Conservation (phyloP, 73 alveolate species). For the Stentor roeselii region DNA sequence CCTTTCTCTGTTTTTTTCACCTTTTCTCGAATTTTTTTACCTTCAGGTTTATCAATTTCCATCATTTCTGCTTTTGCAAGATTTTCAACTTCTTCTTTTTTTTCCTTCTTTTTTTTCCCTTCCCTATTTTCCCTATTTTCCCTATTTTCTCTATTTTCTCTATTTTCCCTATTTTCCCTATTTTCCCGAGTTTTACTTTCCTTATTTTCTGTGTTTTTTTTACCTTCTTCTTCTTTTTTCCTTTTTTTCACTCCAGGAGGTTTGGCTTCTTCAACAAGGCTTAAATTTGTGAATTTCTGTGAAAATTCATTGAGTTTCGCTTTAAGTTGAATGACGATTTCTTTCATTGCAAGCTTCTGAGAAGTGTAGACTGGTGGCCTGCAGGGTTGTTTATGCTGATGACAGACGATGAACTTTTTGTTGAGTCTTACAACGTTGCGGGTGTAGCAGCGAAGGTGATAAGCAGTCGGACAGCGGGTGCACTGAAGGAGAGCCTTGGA, state of each 20-base stretch:
- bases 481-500: conserved; percentile 49
- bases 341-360: neutral
- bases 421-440: conserved; percentile 35
- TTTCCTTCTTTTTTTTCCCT: conserved; percentile 23
- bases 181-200: no score
- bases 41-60: conserved; percentile 27
- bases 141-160: neutral
- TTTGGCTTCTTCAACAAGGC: neutral
- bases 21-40: neutral
- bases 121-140: conserved; percentile 19
- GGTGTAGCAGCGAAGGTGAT: conserved; percentile 48
- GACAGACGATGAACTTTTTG: conserved; percentile 50
- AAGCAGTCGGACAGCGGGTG: conserved; percentile 56
- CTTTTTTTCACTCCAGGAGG: neutral
- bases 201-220: no score
- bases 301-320: conserved; percentile 12
- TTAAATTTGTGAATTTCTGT: neutral
- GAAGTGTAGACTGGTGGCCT: neutral
- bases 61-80: neutral
- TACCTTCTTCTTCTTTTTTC: neutral
- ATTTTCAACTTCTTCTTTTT: conserved; percentile 15
- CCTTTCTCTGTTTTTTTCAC: neutral
- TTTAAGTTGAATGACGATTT: neutral
- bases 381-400: conserved; percentile 30
- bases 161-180: conserved; percentile 11